A percentile compares a stretch with the other conserved stretches of the same genome.
These are phyloP conservation scores for Aspergillus caelatus DNA, from an alignment of 2,329 filamentous ascomycete species.

Conservation along the genomic window DNA sequence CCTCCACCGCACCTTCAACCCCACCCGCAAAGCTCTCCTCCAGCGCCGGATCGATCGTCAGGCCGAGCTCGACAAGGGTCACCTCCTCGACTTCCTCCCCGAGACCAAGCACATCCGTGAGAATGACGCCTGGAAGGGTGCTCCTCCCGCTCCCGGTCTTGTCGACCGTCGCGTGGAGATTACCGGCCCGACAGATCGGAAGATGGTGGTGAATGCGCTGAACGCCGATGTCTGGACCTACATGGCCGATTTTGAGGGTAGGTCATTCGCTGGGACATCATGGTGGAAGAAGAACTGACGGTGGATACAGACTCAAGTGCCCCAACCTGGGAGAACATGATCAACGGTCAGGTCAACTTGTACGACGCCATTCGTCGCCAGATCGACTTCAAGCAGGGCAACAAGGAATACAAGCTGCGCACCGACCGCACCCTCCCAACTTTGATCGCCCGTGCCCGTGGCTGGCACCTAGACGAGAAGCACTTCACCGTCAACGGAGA, in stretches of 20 bases:
- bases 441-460: slow-evolving; percentile 89
- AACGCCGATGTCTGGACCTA: slow-evolving; percentile 98
- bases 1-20: slow-evolving; percentile 92
- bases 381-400: slow-evolving; percentile 93
- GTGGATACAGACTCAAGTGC: slow-evolving; percentile 75
- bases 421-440: slow-evolving; percentile 86
- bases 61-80: slow-evolving; percentile 87
- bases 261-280: slow-evolving; percentile 28
- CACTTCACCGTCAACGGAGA: slow-evolving; percentile 95
- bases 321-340: slow-evolving; percentile 99
- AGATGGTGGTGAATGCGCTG: slow-evolving; percentile 98
- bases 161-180: slow-evolving; percentile 96
- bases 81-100: slow-evolving; percentile 88
- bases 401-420: slow-evolving; percentile 96
- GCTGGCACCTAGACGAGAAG: slow-evolving; percentile 98
- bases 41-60: slow-evolving; percentile 85
- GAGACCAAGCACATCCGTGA: slow-evolving; percentile 96
- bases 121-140: slow-evolving; percentile 89
- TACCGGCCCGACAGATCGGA: slow-evolving; percentile 93
- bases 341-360: slow-evolving; percentile 96
- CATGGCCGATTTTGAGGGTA: slow-evolving; percentile 98
- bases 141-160: slow-evolving; percentile 85
- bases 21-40: slow-evolving; percentile 81
- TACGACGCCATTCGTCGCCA: slow-evolving; percentile 93
- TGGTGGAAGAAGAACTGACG: not conserved